These are phyloP conservation scores for Neurospora discreta DNA, from an alignment of 495 filamentous ascomycete genomes.

Conservation along the genomic window DNA sequence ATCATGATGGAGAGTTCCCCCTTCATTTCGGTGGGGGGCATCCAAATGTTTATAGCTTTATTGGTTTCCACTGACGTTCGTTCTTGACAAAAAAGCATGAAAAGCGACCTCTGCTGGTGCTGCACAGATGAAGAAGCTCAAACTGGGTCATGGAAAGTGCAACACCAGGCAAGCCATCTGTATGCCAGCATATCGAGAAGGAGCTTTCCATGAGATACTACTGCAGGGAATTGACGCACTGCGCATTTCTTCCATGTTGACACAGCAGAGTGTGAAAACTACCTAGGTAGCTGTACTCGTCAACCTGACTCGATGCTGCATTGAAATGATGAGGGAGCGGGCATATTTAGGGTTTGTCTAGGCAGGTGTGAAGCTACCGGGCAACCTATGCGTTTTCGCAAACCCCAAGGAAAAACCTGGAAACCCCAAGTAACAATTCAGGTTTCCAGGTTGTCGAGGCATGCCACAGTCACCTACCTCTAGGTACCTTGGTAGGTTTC, in stretches of 20 bases:
- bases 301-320: not conserved
- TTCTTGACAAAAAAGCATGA: not conserved
- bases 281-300: not conserved
- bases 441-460: not conserved
- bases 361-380: not conserved
- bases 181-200: not conserved
- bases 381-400: not conserved
- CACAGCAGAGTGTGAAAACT: not conserved
- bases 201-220: not conserved
- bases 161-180: no score
- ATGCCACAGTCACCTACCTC: not conserved
- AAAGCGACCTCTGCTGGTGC: not conserved
- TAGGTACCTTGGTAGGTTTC: no score
- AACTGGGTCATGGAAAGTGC: not conserved
- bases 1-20: not conserved
- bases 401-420: not conserved
- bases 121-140: not conserved
- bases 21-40: not conserved
- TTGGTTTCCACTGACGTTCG: no score
- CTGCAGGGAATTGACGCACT: not conserved
- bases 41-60: not conserved
- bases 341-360: not conserved
- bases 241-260: not conserved
- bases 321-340: not conserved
- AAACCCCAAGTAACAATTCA: not conserved